A percentile compares a stretch with the other conserved stretches of the same genome.
phyloP scores from a whole-genome alignment of 208 protist genomes.

The Trypanosoma lewisi region DNA sequence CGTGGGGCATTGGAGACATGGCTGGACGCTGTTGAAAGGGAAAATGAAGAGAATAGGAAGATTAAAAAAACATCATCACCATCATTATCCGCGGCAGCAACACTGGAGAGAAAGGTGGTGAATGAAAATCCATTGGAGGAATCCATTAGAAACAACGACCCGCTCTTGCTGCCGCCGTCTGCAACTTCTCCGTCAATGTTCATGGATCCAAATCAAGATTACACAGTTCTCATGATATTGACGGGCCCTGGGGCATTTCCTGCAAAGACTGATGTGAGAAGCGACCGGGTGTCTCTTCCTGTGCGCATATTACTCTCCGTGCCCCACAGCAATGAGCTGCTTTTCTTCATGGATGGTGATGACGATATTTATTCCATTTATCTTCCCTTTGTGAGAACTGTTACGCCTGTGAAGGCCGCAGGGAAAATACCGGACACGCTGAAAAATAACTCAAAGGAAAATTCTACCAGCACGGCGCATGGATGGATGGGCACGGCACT shows the following conservation, averaged over 20 bases:
- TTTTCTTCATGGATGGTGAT: conserved; percentile 29
- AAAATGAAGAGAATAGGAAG: not conserved
- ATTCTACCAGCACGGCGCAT: not conserved
- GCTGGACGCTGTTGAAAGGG: conserved; percentile 39
- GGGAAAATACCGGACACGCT: not conserved
- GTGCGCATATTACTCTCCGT: conserved; percentile 17
- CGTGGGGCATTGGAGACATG: conserved; percentile 33
- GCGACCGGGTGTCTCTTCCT: not conserved
- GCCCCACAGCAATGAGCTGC: conserved; percentile 34
- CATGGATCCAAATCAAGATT: conserved; percentile 21
- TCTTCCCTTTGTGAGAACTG: conserved; percentile 33
- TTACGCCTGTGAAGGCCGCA: not conserved
- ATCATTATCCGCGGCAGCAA: no score
- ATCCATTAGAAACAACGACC: not conserved
- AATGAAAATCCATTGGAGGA: not conserved
- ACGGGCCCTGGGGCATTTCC: not conserved
- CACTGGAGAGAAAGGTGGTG: not conserved
- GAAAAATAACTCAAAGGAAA: not conserved
- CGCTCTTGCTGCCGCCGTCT: not conserved
- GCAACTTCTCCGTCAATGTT: conserved; percentile 6
- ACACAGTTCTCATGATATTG: conserved; percentile 29
- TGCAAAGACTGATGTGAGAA: not conserved
- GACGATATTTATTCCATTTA: conserved; percentile 40
- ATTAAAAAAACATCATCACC: not conserved
- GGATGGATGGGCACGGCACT: conserved; percentile 17